Evolutionary conservation across 495 filamentous ascomycete species (phyloP), one percentile per base, ranked within the genome.

Genomic region (Tuber umbilicatum): DNA sequence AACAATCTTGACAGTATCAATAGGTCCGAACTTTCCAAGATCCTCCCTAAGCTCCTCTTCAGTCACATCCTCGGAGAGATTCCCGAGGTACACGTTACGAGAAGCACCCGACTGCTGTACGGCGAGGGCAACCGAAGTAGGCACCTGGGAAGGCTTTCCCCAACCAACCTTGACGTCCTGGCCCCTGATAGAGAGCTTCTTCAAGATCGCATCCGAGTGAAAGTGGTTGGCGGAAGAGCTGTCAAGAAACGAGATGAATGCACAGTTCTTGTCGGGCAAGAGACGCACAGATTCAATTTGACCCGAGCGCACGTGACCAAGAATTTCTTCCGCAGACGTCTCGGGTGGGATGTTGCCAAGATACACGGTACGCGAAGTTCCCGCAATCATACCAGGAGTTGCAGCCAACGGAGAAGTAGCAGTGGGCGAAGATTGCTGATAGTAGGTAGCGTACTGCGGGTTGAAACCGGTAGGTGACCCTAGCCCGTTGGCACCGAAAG

Each of bases 111-210:
- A 97, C 85, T 99, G 95, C 84, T 99, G 95, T 38, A 98, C 95
- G 31, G 96, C 93, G 72, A 98, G 86, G 21, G 94, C 93, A 68
- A 99, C 95, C 31, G 96, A 98, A 3, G 95, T 97, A 5, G 95
- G 95, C 6, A 99, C 96, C 85, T 97, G 96, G 16, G 96, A 97
- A 19, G 95, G 94, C 84, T 99, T 99, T 40, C 95, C 95, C 95
- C 95, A 99, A 77, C 95, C 95, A 79, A 99, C 92, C 88, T 99
- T 99, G 87, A 99, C 97, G 84, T 99, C 95, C 84, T 98, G 95
- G 35, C 96, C 96, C 83, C 94, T 92, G 85, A 99, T 95, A 75
- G 94, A 92, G 80, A 99, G 89, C 85, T 98, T 98, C 87, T 99
- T 99, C 87, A 99, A 89, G 82, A 99, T 98, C 74, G 95, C 95